Base-by-base conservation (phyloP, 2,329 filamentous ascomycete species). In the Trichoderma aggressivum region DNA sequence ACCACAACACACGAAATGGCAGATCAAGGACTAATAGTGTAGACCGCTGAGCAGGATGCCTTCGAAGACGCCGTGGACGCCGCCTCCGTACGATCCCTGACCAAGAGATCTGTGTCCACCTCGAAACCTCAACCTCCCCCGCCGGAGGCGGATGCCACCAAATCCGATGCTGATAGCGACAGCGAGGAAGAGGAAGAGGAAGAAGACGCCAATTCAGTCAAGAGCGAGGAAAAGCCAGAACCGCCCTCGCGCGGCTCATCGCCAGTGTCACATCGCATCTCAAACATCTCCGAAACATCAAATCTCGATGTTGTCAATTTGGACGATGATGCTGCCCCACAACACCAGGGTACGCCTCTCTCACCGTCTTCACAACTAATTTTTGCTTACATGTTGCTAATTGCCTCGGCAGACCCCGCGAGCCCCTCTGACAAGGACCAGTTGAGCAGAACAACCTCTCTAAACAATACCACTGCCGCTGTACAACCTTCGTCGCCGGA, bases 51-150 rank as follows among this genome's bases (percentile, higher is more conserved):
- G 34, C 72, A 78, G 36, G 81, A 82, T 53, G 75, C 88, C 18
- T 97, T 97, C 78, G 93, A 97, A 82, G 94, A 97, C 85, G 94
- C 93, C 70, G 84, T 89, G 75, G 91, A 93, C 80, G 88, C 86
- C 72, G 81, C 84, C 59, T 90, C 89, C 39, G 84, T 88, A 66
- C 88, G 91, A 72, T 93, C 91, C 30, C 81, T 94, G 73, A 89
- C 87, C 47, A 85, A 84, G 75, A 82, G 85, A 78, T 75, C 78
- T 67, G 74, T 77, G 36, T 81, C 81, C 21, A 74, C 79, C 59
- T 76, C 81, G 50, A 82, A 80, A 72, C 78, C 74, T 64, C 71
- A 76, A n/a, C 70, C 77, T 43, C 56, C 56, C 56, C 66, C 66
- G 21, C 69, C 64, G 21, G 67, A 63, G 36, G 61, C 24, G n/a